Base-by-base conservation (phyloP, 768 basidiomycete genomes). In the Exsudoporus frostii region DNA sequence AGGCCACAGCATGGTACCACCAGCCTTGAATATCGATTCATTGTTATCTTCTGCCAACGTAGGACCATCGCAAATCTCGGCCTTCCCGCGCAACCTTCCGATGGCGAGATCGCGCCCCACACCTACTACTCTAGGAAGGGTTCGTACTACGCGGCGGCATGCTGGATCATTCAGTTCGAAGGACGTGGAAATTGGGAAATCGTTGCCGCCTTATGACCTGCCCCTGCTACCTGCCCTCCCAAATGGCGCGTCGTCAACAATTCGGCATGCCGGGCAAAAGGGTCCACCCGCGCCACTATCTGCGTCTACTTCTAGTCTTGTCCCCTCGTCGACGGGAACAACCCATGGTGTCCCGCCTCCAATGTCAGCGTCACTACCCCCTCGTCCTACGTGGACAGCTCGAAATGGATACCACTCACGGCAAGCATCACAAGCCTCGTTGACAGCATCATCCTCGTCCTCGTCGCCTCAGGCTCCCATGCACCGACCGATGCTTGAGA, bases 131-230 rank as follows among this genome's bases (percentile, higher is more conserved):
- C 67, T 62, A 52, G 78, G 71, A 51, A 77, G 79, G 54, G 70
- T 69, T 24, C 83, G 83, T 25, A 85, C 80, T 45, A 79, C 82
- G 22, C 78, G 93, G 40, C 79, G 94, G 34, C 90, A 96, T 67
- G 94, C 90, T 6, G 94, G 94, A n/a, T 96, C 94, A 4, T 98
- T 96, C 73, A 96, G 94, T 56, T 85, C 80, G 24, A 89, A 92
- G 65, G 94, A 97, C 66, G 88, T 96, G 7, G 87, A 96, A 65
- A 84, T 90, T 46, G 94, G 94, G 37, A 91, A 86, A 70, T 76
- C 81, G 50, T 67, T 90, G 45, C 87, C 90, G 8, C 86, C 85
- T n/a, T 81, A 81, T 57, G 79, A 84, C 41, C 52, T 73, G 3
- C 65, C 68, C 4, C 24, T 59, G 9, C 69, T 63, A 2, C 62